phyloP scores from a whole-genome alignment of 768 basidiomycete species.

The Lentinula guzmanii region DNA sequence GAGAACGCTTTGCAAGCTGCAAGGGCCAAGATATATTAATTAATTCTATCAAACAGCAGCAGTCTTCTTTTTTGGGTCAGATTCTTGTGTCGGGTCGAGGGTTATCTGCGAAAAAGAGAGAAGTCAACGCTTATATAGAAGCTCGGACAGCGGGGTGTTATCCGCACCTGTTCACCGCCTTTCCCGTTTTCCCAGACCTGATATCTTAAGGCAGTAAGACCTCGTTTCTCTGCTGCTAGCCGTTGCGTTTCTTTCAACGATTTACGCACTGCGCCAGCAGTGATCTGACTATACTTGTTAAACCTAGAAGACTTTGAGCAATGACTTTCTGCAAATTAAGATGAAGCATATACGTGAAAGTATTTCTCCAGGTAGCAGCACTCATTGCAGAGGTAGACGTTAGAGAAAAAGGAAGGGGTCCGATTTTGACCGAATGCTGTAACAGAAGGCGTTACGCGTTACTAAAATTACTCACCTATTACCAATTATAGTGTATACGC shows the following conservation, averaged over 20 bases:
- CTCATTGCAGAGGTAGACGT: background rate
- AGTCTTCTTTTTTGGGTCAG: conserved; percentile 1
- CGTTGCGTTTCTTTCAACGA: conserved; percentile 89
- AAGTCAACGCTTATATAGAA: background rate
- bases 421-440: no score
- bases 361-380: background rate
- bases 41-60: background rate
- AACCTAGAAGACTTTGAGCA: background rate
- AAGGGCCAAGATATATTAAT: background rate
- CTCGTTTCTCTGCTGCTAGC: conserved; percentile 82
- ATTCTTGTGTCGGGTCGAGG: conserved; percentile 1
- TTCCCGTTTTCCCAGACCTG: conserved; percentile 90
- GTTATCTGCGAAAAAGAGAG: background rate
- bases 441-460: no score
- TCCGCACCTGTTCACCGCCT: conserved; percentile 71
- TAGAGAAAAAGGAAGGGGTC: no score
- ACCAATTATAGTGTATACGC: no score
- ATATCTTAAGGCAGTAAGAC: conserved; percentile 68
- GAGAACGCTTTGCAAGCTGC: background rate
- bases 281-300: background rate
- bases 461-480: no score
- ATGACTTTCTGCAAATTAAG: no score
- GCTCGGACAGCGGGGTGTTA: background rate
- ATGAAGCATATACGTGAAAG: background rate
- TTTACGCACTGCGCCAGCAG: background rate